Percentiles rank a stretch among this genome's conserved stretches.
These are phyloP conservation scores for Eucalyptus grandis DNA, from an alignment of 345 rosid genomes.

Conservation along the genomic window DNA sequence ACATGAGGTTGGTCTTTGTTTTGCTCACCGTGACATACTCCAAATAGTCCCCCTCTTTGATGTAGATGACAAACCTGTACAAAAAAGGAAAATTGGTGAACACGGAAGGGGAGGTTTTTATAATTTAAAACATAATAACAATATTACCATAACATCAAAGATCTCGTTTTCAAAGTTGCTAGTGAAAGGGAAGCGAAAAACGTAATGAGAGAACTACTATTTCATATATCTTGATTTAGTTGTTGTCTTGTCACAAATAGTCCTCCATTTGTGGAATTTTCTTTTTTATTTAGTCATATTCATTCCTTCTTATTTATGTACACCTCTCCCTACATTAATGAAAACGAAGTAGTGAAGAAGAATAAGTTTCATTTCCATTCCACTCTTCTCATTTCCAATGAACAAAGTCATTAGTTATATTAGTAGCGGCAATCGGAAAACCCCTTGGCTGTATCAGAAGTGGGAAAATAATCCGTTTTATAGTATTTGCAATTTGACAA, in stretches of 20 bases:
- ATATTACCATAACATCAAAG: background rate
- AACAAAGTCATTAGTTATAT: background rate
- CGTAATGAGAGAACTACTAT: background rate
- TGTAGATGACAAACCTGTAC: constrained; percentile 4
- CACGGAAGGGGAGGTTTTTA: background rate
- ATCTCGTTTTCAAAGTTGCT: background rate
- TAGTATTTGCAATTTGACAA: background rate
- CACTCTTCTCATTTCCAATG: background rate
- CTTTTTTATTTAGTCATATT: background rate
- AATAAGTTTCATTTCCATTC: background rate
- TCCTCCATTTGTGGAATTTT: background rate
- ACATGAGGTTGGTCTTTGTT: constrained; percentile 1
- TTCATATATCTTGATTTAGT: background rate
- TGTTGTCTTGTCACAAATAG: background rate
- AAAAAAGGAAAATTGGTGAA: background rate
- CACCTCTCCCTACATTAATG: background rate
- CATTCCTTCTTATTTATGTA: background rate
- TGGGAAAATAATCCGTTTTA: background rate
- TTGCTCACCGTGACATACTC: constrained; percentile 4
- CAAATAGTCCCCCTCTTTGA: constrained; percentile 1
- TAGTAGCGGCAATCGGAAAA: background rate
- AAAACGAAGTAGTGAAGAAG: background rate
- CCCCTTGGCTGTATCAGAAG: background rate
- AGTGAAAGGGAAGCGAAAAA: background rate
- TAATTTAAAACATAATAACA: background rate